Evolutionary conservation across 1,139 yeast genomes (phyloP).

Genomic region (Blastobotrys proliferans): DNA sequence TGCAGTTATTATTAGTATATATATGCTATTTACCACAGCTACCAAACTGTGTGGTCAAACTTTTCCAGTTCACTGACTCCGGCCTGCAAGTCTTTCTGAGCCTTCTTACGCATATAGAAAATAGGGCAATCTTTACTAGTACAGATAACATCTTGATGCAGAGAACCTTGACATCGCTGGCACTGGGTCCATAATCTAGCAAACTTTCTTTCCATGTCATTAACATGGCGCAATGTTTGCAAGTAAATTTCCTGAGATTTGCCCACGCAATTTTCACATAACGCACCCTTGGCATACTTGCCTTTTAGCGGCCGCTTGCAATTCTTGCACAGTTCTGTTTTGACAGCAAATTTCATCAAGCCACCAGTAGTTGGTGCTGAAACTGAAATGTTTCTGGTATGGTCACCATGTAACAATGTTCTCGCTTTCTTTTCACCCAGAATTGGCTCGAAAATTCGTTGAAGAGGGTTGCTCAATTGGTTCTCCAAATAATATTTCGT

Average conservation of each 20-base stretch:
- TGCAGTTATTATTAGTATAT: not conserved
- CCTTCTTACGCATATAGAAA: slow-evolving; percentile 94
- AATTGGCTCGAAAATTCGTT: slow-evolving; percentile 93
- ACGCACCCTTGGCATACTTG: slow-evolving; percentile 62
- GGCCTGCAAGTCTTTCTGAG: slow-evolving; percentile 75
- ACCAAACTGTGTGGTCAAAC: slow-evolving; percentile 47
- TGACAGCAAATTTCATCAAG: slow-evolving; percentile 85
- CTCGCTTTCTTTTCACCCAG: slow-evolving; percentile 82
- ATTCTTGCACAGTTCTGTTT: slow-evolving; percentile 80
- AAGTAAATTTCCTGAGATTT: slow-evolving; percentile 78
- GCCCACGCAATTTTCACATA: slow-evolving; percentile 74
- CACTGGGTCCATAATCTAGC: slow-evolving; percentile 97
- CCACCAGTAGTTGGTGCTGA: slow-evolving; percentile 68
- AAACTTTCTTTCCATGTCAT: slow-evolving; percentile 75
- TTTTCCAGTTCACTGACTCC: slow-evolving; percentile 68
- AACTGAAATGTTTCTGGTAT: slow-evolving; percentile 74
- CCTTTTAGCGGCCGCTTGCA: slow-evolving; percentile 78
- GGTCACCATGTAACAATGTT: slow-evolving; percentile 68
- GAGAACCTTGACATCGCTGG: slow-evolving; percentile 93
- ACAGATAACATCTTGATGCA: slow-evolving; percentile 94
- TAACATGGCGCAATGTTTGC: slow-evolving; percentile 72
- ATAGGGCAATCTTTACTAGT: slow-evolving; percentile 96
- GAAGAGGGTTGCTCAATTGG: slow-evolving; percentile 87
- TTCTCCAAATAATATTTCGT: slow-evolving; percentile 91
- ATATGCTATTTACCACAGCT: too few relatives aligned